Evolutionary conservation across 345 rosid species (phyloP), one percentile per base, ranked within the genome.

Genomic region (Corymbia maculata): DNA sequence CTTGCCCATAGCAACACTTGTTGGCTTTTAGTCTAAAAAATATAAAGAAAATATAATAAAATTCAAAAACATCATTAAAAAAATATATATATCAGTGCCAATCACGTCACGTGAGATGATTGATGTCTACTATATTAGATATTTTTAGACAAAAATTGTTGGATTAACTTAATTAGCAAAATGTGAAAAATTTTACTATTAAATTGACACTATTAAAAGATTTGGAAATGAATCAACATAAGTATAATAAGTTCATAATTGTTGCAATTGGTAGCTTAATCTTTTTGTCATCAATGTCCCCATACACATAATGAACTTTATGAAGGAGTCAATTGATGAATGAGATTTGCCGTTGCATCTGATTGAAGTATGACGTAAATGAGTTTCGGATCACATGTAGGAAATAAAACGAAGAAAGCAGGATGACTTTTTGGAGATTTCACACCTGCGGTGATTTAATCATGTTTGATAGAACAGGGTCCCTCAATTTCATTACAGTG

Each of bases 21-120:
- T 21, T 36, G 61, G 61, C 28, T 5, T 0, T 55, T 0, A 22
- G 0, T 55, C 61, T 55, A 4, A 55, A 55, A 22, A 52, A 52
- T 21, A 8, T 51, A 16, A 52, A 0, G 22, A 55, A 55, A 55
- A 8, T 3, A 4, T 1, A 3, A 55, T 8, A 52, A 8, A 55
- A 7, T 7, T 8, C 42, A 36, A 36, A 55, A 22, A 21, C 8
- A 55, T 3, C 22, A 55, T 55, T 53, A 22, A 55, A 55, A 19
- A 9, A 22, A 55, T 22, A 12, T 55, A 28, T 12, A 55, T 2
- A 21, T 22, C 9, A 55, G 28, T 22, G 28, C 21, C 24, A 55
- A 28, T 28, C 4, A 55, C 8, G 9, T 2, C 0, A 0, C 0
- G 2, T 55, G 42, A 36, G 42, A 36, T 36, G 42, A 36, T 36